Conservation (phyloP, 768 basidiomycete species). For the Pisolithus microcarpus region DNA sequence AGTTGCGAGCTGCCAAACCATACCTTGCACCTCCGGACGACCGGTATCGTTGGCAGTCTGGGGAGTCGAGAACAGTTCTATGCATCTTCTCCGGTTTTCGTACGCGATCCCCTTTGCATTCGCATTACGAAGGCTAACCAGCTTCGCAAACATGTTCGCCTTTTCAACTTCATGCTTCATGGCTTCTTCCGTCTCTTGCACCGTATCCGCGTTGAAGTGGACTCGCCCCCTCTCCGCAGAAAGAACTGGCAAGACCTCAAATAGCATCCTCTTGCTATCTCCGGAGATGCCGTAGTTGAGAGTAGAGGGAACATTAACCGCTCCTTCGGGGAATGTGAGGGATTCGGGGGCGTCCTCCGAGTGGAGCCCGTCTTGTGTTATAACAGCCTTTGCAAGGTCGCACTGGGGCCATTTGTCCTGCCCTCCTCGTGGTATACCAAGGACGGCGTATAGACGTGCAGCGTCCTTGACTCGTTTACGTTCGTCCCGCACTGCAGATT, state of each 20-base stretch:
- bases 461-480: conserved; percentile 29
- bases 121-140: conserved; percentile 83
- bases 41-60: conserved; percentile 70
- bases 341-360: conserved; percentile 16
- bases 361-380: conserved; percentile 46
- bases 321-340: conserved; percentile 27
- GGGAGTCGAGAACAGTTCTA: conserved; percentile 69
- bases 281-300: conserved; percentile 60
- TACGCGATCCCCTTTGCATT: conserved; percentile 80
- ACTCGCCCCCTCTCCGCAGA: conserved; percentile 30
- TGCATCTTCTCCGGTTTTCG: conserved; percentile 77
- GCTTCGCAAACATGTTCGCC: conserved; percentile 51
- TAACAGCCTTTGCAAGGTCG: conserved; percentile 57
- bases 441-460: conserved; percentile 56
- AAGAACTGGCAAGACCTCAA: conserved; percentile 57
- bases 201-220: conserved; percentile 12
- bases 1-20: not conserved
- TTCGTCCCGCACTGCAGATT: conserved; percentile 40
- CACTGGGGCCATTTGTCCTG: conserved; percentile 61
- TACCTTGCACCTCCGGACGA: conserved; percentile 86
- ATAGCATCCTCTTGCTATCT: conserved; percentile 53
- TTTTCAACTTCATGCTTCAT: conserved; percentile 37
- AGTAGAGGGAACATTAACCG: conserved; percentile 43
- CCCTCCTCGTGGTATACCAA: conserved; percentile 62
- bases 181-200: conserved; percentile 18